Base-by-base conservation (phyloP, 2,329 filamentous ascomycete species). In the Ophiostoma tasmaniense region DNA sequence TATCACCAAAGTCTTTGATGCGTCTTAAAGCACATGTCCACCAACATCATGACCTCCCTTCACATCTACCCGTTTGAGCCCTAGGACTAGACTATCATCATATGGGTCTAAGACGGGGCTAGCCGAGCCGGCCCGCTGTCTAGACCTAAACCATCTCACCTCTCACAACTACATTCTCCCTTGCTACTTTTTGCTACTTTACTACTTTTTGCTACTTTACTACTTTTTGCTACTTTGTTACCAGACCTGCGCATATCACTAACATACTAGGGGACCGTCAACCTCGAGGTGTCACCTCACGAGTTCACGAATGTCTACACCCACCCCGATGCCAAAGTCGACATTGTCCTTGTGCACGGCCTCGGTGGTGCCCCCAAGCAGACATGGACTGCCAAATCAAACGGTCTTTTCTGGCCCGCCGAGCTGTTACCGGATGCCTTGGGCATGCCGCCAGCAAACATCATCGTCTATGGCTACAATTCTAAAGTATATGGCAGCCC, bases 381-480 rank as follows among this genome's bases (percentile, higher is more conserved):
- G 71, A 90, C 89, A 64, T 92, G 89, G 84, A 84, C 81, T 2
- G 78, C 83, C 22, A 78, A 78, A 22, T 83, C 86, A 71, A 82
- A 82, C 61, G 82, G 82, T 52, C 80, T 86, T 37, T 91, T 89
- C 77, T 92, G 90, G 90, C 90, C 90, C 0, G 78, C 81, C 14
- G 86, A 91, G 71, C 81, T 92, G 17, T 81, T 92, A 1, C 89
- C 90, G 0, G 75, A 78, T 0, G 82, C 88, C 1, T 79, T 92
- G 20, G 82, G 81, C 67, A 79, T 81, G 11, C 80, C 81, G 13
- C 83, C 83, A 30, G 88, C 87, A 67, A 87, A 90, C 67, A 80
- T 92, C 25, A 78, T 92, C 68, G 88, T 89, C 0, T 92, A 91
- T 75, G 90, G 90, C 30, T 92, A 92, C 76, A 90, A 92, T 75